Evolutionary conservation across 2,329 filamentous ascomycete species (phyloP).

Genomic region (Fusarium duplospermum): DNA sequence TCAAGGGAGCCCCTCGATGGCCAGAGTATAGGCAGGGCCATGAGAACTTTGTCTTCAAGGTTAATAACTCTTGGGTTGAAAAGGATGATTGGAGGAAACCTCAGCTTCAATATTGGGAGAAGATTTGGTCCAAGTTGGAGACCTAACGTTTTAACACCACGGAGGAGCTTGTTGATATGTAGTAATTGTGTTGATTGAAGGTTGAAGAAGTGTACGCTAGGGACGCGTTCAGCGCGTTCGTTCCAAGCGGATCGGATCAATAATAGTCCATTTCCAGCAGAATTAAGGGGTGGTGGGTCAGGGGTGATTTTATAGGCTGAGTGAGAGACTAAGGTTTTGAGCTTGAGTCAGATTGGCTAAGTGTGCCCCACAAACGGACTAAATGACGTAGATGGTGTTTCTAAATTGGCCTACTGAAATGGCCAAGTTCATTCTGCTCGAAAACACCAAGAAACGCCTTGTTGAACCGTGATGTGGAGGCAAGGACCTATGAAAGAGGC

Average conservation of each 20-base stretch:
- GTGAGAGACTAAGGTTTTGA: not conserved
- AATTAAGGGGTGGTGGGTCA: too few relatives aligned
- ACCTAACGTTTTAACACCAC: not conserved
- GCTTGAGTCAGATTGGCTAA: not conserved
- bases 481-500: not conserved
- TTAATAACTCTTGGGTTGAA: not conserved
- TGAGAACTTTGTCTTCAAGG: not conserved
- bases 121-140: not conserved
- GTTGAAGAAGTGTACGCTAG: too few relatives aligned
- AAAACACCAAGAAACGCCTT: fast-evolving
- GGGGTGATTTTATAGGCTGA: not conserved
- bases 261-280: too few relatives aligned
- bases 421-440: not conserved
- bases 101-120: not conserved
- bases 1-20: not conserved
- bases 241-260: too few relatives aligned
- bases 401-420: too few relatives aligned
- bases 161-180: too few relatives aligned
- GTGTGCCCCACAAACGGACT: not conserved
- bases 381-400: not conserved
- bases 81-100: not conserved
- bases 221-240: too few relatives aligned
- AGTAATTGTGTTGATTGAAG: too few relatives aligned
- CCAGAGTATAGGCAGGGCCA: not conserved
- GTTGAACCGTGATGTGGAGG: fast-evolving